These are phyloP conservation scores for Strigomonas culicis DNA, from an alignment of 208 protist genomes.

Conservation along the genomic window DNA sequence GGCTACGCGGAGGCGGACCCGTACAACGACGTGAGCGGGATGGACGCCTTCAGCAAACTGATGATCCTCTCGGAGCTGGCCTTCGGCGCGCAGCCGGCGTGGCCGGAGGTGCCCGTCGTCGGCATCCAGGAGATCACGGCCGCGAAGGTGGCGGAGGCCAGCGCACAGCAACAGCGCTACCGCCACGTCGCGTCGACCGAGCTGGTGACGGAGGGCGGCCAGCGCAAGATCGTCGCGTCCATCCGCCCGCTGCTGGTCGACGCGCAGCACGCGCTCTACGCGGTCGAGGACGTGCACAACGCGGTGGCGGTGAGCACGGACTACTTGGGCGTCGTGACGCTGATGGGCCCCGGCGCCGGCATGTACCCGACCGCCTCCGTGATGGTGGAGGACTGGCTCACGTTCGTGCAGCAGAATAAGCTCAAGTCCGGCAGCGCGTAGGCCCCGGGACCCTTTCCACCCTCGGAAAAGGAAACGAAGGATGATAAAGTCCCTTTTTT, in stretches of 20 bases:
- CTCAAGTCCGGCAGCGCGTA: background rate
- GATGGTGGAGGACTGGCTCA: constrained; percentile 34
- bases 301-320: constrained; percentile 31
- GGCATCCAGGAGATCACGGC: constrained; percentile 30
- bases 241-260: constrained; percentile 25
- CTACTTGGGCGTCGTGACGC: constrained; percentile 24
- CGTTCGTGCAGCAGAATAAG: background rate
- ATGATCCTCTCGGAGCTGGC: constrained; percentile 22
- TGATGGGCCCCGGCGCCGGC: constrained; percentile 24
- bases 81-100: constrained; percentile 27
- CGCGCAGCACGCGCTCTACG: constrained; percentile 24
- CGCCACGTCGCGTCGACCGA: constrained; percentile 25
- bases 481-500: constrained; percentile 1
- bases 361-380: constrained; percentile 35
- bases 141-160: constrained; percentile 21
- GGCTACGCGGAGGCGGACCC: constrained; percentile 44
- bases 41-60: constrained; percentile 37
- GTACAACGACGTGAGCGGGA: constrained; percentile 28
- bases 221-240: constrained; percentile 13
- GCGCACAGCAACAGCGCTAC: constrained; percentile 20
- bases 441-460: background rate
- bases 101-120: constrained; percentile 21
- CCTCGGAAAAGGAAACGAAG: background rate
- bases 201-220: background rate
- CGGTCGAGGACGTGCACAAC: constrained; percentile 28